Percentiles rank a stretch among this genome's conserved stretches.
phyloP scores from a whole-genome alignment of 2,329 filamentous ascomycete genomes.

The Trichoderma aggressivum region DNA sequence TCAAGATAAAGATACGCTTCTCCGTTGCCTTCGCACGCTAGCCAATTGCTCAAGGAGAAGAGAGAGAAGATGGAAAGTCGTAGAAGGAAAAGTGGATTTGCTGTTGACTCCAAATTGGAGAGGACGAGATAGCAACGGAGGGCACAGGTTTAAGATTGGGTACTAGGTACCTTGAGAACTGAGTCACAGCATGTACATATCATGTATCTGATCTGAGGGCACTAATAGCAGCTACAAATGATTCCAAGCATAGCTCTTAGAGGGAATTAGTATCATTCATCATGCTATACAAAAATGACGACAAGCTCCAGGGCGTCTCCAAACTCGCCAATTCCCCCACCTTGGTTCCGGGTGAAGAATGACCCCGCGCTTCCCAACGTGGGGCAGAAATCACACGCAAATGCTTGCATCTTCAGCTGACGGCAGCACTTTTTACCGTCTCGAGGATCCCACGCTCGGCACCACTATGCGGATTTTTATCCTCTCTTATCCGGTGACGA shows the following conservation, averaged over 20 bases:
- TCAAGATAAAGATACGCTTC: not conserved
- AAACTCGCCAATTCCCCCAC: slow-evolving; percentile 1
- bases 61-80: not conserved
- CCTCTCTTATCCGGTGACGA: not conserved
- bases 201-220: not conserved
- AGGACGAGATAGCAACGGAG: not conserved
- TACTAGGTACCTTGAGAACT: not conserved
- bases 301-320: not conserved
- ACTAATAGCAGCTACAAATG: not conserved
- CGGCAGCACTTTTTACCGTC: not conserved
- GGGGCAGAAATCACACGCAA: not conserved
- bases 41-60: not conserved
- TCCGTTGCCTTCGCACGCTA: not conserved
- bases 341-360: not conserved
- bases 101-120: not conserved
- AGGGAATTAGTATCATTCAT: not conserved
- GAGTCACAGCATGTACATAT: not conserved
- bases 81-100: slow-evolving; percentile 4
- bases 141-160: not conserved
- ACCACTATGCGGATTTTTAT: not conserved
- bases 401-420: not conserved
- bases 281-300: not conserved
- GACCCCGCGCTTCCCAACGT: slow-evolving; percentile 12
- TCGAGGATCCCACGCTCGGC: not conserved
- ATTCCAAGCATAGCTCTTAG: not conserved